A percentile compares a stretch with the other conserved stretches of the same genome.
Conservation (phyloP, 2,329 filamentous ascomycete species). For the Botrytis hyacinthi region DNA sequence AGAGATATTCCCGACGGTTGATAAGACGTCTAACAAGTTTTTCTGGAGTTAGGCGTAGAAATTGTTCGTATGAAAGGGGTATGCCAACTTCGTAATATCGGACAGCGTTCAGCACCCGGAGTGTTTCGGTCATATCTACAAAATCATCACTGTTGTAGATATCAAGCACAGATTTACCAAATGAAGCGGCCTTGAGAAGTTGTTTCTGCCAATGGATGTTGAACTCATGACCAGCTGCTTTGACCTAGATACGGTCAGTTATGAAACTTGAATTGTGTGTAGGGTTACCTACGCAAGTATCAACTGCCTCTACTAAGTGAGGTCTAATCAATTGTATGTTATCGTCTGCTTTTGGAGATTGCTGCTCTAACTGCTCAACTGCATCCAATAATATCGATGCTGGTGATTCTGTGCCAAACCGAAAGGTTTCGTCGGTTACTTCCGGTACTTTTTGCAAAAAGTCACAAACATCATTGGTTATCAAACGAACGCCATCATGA, state of each 20-base stretch:
- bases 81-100: conserved; percentile 89
- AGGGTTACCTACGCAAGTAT: conserved; percentile 62
- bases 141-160: conserved; percentile 98
- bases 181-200: conserved; percentile 91
- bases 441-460: conserved; percentile 92
- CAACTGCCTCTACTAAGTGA: conserved; percentile 86
- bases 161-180: conserved; percentile 95
- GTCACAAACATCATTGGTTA: conserved; percentile 94
- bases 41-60: conserved; percentile 84
- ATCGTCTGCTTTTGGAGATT: conserved; percentile 95
- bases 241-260: conserved; percentile 48
- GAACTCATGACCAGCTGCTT: conserved; percentile 90
- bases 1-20: conserved; percentile 84
- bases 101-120: conserved; percentile 89
- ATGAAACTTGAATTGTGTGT: not conserved
- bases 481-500: conserved; percentile 79
- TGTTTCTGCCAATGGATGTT: conserved; percentile 91
- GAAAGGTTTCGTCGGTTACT: conserved; percentile 84
- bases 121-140: conserved; percentile 93
- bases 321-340: conserved; percentile 92
- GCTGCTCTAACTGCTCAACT: conserved; percentile 83
- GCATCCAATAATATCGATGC: conserved; percentile 93
- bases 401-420: conserved; percentile 80
- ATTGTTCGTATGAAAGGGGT: conserved; percentile 90
- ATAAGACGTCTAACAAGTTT: conserved; percentile 82